Evolutionary conservation across 352 stramenopile genomes (phyloP), one percentile per base, ranked within the genome.

Genomic region (Bremia lactucae): DNA sequence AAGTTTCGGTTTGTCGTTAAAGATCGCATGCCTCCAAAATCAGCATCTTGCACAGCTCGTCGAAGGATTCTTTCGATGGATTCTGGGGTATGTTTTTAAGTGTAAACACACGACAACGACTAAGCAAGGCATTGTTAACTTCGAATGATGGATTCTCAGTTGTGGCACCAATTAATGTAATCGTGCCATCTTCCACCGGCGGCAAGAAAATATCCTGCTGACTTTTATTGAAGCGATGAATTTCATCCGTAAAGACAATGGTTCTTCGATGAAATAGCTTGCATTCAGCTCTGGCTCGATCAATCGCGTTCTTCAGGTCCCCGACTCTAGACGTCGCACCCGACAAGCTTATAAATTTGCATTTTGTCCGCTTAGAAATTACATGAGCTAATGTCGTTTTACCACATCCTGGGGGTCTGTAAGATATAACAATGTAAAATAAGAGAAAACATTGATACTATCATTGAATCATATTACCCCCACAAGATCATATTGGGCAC

Each of bases 121-220:
- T 87, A 8, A 93, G 53, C 23, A 93, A 42, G 9, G 78, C 80
- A 40, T 86, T 86, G 59, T 90, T 93, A 46, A 94, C 73, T 46
- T 88, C 76, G 33, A 94, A 94, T 39, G 77, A 93, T 16, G 83
- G 80, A 42, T 93, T 94, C 46, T 94, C 83, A 0, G 83, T 94
- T 23, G 83, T 94, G 18, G 83, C 83, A n/a, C 83, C 83, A 49
- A 94, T 87, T 18, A 94, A 39, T 18, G 81, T 90, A 50, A 93
- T 84, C 6, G 69, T 87, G 1, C 83, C 83, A 21, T 85, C 74
- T 53, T 94, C 80, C 8, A 94, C 73, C 1, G 58, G 52, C 9
- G 78, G 78, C n/a, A 94, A 59, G 33, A 94, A 87, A 33, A 90
- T 82, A 53, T 92, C 79, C 59, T 94, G 83, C 25, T 90, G 74